Evolutionary conservation across 2,329 filamentous ascomycete genomes (phyloP).

Genomic region (Cucurbitaria berberidis): DNA sequence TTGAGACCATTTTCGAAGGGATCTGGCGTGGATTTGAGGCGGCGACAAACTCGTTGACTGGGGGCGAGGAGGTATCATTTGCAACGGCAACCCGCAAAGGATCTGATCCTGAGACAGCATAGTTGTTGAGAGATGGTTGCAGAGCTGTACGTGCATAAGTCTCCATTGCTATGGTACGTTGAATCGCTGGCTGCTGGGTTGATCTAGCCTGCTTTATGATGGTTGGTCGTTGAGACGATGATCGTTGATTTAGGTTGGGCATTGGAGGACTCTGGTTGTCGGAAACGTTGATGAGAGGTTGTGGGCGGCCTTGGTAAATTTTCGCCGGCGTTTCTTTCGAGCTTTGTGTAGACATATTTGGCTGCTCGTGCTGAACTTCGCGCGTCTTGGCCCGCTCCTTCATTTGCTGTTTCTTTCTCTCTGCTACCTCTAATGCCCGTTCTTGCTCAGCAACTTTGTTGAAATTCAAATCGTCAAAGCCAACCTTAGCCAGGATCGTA

Average conservation of each 20-base stretch:
- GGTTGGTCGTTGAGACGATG: background rate
- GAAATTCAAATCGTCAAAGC: slow-evolving; percentile 57
- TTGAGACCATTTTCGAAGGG: background rate
- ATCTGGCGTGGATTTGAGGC: background rate
- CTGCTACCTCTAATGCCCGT: slow-evolving; percentile 35
- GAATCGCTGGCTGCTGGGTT: slow-evolving; percentile 2
- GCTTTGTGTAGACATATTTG: no score
- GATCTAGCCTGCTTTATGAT: slow-evolving; percentile 1
- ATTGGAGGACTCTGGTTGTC: background rate
- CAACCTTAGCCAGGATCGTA: slow-evolving; percentile 54
- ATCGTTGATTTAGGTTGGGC: background rate
- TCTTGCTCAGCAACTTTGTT: slow-evolving; percentile 52
- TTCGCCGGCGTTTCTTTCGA: background rate
- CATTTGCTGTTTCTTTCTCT: slow-evolving; percentile 46
- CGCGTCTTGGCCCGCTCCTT: slow-evolving; percentile 28
- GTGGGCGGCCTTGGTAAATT: background rate
- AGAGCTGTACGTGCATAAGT: background rate
- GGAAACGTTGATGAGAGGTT: slow-evolving; percentile 3
- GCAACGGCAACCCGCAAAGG: background rate
- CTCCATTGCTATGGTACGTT: background rate
- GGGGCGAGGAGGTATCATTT: background rate
- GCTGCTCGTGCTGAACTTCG: no score
- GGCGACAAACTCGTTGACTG: background rate
- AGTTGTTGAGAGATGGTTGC: background rate
- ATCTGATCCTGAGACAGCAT: background rate